Conservation (phyloP, 2,329 filamentous ascomycete genomes). For the Cladosporium sp. region DNA sequence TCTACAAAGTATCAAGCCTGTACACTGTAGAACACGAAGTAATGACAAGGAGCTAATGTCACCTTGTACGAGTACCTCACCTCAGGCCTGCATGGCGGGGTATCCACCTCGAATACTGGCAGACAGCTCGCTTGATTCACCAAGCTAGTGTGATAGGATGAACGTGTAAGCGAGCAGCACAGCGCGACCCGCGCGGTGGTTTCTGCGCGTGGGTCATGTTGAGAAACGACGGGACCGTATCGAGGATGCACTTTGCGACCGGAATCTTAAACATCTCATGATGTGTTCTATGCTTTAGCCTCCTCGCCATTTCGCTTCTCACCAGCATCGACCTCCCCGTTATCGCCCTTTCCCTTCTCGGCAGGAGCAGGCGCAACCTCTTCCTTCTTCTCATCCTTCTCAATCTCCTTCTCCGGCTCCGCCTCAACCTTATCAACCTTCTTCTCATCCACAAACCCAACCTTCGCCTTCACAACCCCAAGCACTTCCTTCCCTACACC, state of each 20-base stretch:
- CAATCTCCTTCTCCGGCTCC: constrained; percentile 8
- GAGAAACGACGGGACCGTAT: too few relatives aligned
- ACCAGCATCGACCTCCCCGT: not conserved
- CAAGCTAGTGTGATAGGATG: not conserved
- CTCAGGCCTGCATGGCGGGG: not conserved
- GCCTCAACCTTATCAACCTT: not conserved
- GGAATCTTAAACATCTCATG: not conserved
- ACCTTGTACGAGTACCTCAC: not conserved
- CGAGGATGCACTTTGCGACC: too few relatives aligned
- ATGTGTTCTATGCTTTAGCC: not conserved
- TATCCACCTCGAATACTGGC: not conserved
- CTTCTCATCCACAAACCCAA: constrained; percentile 22
- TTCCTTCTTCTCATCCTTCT: constrained; percentile 18
- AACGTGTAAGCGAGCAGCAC: not conserved
- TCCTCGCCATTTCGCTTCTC: not conserved
- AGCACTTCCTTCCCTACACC: constrained; percentile 59
- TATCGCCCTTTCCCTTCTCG: not conserved
- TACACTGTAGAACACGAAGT: too few relatives aligned
- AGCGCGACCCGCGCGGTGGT: not conserved
- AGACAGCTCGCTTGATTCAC: too few relatives aligned
- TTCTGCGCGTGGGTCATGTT: too few relatives aligned
- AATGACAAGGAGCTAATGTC: too few relatives aligned
- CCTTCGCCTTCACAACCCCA: constrained; percentile 54
- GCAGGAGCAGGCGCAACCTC: not conserved
- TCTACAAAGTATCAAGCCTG: too few relatives aligned